Evolutionary conservation across 1,284 basidiomycete genomes (phyloP).

Genomic region (Ceratobasidium sp.): DNA sequence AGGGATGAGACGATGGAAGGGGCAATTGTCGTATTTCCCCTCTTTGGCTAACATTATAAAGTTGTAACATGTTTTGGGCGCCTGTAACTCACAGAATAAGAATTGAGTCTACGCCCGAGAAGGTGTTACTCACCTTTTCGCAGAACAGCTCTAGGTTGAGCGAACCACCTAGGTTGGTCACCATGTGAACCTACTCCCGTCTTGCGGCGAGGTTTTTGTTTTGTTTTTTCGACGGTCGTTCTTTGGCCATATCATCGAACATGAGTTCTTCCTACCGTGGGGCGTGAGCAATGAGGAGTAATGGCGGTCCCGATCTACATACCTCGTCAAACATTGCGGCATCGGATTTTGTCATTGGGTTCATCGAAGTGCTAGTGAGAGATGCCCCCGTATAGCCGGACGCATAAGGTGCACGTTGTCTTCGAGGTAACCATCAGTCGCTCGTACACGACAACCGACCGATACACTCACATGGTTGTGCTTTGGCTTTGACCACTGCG

Average conservation of each 20-base stretch:
- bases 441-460: neutral
- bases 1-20: conserved; percentile 95
- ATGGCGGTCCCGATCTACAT: too few species aligned
- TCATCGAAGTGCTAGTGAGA: conserved; percentile 91
- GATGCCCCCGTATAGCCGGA: conserved; percentile 93
- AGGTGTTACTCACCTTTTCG: conserved; percentile 72
- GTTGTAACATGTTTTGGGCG: conserved; percentile 98
- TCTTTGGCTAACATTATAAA: conserved; percentile 93
- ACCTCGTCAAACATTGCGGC: conserved; percentile 92
- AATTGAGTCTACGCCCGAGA: neutral
- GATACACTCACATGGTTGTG: conserved; percentile 71
- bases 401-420: conserved; percentile 93
- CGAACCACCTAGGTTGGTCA: conserved; percentile 87
- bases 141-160: conserved; percentile 94
- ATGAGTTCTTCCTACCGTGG: conserved; percentile 94
- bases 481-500: conserved; percentile 56
- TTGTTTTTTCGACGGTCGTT: conserved; percentile 83
- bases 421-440: conserved; percentile 53
- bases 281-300: too few species aligned
- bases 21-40: conserved; percentile 89
- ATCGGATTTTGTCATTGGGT: conserved; percentile 81
- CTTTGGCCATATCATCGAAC: conserved; percentile 89
- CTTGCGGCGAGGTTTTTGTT: conserved; percentile 92
- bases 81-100: conserved; percentile 62
- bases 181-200: conserved; percentile 90